These are phyloP conservation scores for Nepenthes mirabilis DNA, from an alignment of 148 eudicot genomes.

Conservation along the genomic window DNA sequence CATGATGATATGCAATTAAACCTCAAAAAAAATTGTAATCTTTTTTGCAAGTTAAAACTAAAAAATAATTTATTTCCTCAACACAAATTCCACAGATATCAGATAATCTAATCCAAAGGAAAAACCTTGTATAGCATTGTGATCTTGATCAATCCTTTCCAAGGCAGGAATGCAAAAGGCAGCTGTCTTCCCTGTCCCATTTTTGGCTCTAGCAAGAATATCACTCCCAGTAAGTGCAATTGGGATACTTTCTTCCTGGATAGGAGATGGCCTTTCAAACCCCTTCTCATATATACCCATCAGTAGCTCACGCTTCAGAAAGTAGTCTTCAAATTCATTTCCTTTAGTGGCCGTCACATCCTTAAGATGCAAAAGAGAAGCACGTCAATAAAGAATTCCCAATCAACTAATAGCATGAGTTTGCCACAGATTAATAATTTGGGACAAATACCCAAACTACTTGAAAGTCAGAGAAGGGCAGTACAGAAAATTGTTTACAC, in stretches of 20 bases:
- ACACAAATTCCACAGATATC: too few relatives aligned
- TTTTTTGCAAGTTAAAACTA: too few relatives aligned
- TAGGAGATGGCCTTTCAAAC: slow-evolving; percentile 79
- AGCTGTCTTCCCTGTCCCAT: slow-evolving; percentile 90
- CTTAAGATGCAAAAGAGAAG: slow-evolving; percentile 20
- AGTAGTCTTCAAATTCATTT: slow-evolving; percentile 87
- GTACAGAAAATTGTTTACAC: too few relatives aligned
- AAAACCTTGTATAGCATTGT: slow-evolving; percentile 21
- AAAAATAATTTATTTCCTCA: too few relatives aligned
- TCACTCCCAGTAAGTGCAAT: slow-evolving; percentile 82
- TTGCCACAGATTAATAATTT: neutral
- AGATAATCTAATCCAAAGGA: too few relatives aligned
- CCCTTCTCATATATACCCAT: slow-evolving; percentile 91
- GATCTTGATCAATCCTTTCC: slow-evolving; percentile 76
- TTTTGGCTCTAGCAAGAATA: slow-evolving; percentile 86
- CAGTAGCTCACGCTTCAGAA: slow-evolving; percentile 67
- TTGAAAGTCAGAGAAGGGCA: neutral
- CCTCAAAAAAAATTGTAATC: too few relatives aligned
- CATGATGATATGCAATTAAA: too few relatives aligned
- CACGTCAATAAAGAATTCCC: neutral
- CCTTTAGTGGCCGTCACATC: slow-evolving; percentile 98
- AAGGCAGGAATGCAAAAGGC: slow-evolving; percentile 81
- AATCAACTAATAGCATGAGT: neutral
- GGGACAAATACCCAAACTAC: neutral
- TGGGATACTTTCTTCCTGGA: slow-evolving; percentile 85